Evolutionary conservation across 208 protist species (phyloP).

Genomic region (Crithidia bombi): DNA sequence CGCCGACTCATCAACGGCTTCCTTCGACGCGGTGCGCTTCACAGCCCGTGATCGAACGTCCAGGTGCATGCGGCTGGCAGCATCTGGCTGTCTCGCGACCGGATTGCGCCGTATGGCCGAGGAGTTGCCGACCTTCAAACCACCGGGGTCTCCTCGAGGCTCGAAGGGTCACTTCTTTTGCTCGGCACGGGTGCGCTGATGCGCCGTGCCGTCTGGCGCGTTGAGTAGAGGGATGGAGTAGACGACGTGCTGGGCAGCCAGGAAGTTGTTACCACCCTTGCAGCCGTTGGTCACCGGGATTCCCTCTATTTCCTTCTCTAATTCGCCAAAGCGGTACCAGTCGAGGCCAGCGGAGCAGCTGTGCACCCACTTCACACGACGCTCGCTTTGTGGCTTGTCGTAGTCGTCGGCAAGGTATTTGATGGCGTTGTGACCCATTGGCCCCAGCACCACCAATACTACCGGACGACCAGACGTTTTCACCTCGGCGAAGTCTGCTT

Average conservation of each 20-base stretch:
- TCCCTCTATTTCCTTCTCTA: conserved; percentile 36
- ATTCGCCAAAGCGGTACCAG: conserved; percentile 42
- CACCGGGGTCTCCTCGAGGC: conserved; percentile 50
- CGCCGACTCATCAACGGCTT: conserved; percentile 51
- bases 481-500: conserved; percentile 29
- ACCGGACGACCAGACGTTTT: conserved; percentile 43
- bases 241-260: conserved; percentile 64
- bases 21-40: conserved; percentile 23
- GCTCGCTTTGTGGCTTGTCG: conserved; percentile 38
- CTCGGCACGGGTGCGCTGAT: conserved; percentile 44
- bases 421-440: conserved; percentile 40
- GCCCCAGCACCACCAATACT: conserved; percentile 45
- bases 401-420: conserved; percentile 61
- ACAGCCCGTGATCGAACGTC: conserved; percentile 60
- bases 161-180: conserved; percentile 64
- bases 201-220: conserved; percentile 55
- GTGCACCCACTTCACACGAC: conserved; percentile 71
- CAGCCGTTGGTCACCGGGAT: conserved; percentile 71
- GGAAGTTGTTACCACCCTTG: conserved; percentile 50
- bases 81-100: conserved; percentile 44
- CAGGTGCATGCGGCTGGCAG: conserved; percentile 48
- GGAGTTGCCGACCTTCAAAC: conserved; percentile 70
- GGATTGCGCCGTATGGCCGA: conserved; percentile 86
- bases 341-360: conserved; percentile 69
- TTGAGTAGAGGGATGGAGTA: conserved; percentile 82